These are phyloP conservation scores for Clitopilus hobsonii DNA, from an alignment of 768 basidiomycete genomes.

Conservation along the genomic window DNA sequence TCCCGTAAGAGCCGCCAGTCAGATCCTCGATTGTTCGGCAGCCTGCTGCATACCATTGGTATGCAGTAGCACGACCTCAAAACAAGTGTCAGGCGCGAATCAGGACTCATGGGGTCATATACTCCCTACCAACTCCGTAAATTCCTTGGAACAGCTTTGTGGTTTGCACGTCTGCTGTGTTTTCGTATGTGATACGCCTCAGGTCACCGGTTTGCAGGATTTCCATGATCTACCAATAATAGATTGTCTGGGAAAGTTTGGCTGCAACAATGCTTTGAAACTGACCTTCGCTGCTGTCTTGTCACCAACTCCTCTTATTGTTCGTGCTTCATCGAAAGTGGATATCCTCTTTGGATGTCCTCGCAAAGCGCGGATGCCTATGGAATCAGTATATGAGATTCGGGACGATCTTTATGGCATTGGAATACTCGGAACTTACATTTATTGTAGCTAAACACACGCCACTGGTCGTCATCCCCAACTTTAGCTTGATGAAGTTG, in stretches of 20 bases:
- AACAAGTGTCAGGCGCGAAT: neutral
- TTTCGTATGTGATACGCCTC: slow-evolving; percentile 61
- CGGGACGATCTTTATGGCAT: neutral
- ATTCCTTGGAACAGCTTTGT: slow-evolving; percentile 68
- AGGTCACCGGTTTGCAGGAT: slow-evolving; percentile 74
- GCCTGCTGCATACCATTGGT: slow-evolving; percentile 70
- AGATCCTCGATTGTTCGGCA: slow-evolving; percentile 80
- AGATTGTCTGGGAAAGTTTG: neutral
- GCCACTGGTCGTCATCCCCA: slow-evolving; percentile 62
- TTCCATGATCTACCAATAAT: slow-evolving; percentile 62
- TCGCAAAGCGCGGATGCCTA: slow-evolving; percentile 58
- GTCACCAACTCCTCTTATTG: slow-evolving; percentile 59
- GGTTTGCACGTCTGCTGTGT: slow-evolving; percentile 55
- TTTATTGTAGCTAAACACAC: slow-evolving; percentile 60
- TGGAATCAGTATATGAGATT: neutral
- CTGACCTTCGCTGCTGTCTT: slow-evolving; percentile 74
- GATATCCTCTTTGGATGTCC: slow-evolving; percentile 54
- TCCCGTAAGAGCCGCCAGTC: slow-evolving; percentile 48
- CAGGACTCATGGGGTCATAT: neutral
- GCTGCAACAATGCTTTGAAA: neutral
- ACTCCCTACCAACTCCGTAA: slow-evolving; percentile 77
- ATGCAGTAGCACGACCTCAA: slow-evolving; percentile 60
- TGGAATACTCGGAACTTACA: slow-evolving; percentile 32
- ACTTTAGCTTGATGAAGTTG: slow-evolving; percentile 59
- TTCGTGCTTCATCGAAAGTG: slow-evolving; percentile 52